Evolutionary conservation across 1,284 basidiomycete species (phyloP).

Genomic region (Ustilago cynodontis): DNA sequence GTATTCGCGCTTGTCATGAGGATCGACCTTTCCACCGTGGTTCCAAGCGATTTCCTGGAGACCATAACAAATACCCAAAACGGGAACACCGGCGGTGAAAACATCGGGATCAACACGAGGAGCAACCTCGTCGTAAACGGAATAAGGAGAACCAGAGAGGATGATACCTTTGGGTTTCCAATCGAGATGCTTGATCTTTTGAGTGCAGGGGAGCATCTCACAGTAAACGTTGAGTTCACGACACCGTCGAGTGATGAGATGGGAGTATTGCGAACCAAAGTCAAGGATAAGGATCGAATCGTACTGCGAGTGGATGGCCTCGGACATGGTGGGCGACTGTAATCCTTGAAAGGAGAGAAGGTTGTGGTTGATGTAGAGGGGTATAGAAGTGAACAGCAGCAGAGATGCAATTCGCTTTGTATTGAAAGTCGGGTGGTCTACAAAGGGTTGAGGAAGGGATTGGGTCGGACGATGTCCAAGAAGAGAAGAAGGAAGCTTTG

Average conservation of each 20-base stretch:
- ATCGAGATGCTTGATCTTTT: slow-evolving; percentile 86
- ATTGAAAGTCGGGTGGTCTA: background rate
- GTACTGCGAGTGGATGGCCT: slow-evolving; percentile 89
- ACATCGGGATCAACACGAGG: slow-evolving; percentile 96
- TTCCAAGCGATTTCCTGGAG: slow-evolving; percentile 98
- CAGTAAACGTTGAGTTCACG: slow-evolving; percentile 98
- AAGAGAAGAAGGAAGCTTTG: slow-evolving; percentile 26
- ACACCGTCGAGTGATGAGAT: slow-evolving; percentile 97
- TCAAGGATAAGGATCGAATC: slow-evolving; percentile 97
- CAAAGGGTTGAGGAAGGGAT: slow-evolving; percentile 5
- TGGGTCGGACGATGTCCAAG: slow-evolving; percentile 50
- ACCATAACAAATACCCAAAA: slow-evolving; percentile 98
- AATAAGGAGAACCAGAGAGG: slow-evolving; percentile 97
- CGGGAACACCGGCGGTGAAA: slow-evolving; percentile 89
- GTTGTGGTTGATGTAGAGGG: background rate
- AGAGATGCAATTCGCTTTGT: slow-evolving; percentile 11
- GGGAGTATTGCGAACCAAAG: slow-evolving; percentile 99
- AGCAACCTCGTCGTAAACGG: slow-evolving; percentile 92
- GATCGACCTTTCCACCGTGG: slow-evolving; percentile 86
- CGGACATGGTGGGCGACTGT: slow-evolving; percentile 51
- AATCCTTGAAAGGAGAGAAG: background rate
- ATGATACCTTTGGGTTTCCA: slow-evolving; percentile 99
- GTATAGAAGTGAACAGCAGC: slow-evolving; percentile 11
- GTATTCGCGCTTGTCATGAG: slow-evolving; percentile 93
- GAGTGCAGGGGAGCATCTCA: slow-evolving; percentile 97